Evolutionary conservation across 768 basidiomycete species (phyloP).

Genomic region (Lentinula lateritia): DNA sequence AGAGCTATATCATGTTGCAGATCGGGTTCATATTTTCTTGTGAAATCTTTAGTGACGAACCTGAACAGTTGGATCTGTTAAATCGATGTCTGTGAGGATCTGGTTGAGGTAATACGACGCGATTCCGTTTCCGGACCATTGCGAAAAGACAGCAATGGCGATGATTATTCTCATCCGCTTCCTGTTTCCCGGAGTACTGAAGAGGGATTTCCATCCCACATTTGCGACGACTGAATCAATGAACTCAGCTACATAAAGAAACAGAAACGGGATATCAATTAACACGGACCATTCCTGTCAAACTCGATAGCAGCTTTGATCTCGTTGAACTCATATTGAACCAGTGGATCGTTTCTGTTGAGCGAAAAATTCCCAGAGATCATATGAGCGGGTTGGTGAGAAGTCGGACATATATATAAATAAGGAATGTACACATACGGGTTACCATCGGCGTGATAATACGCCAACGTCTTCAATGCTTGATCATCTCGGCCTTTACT

Average conservation of each 20-base stretch:
- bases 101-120: conserved; percentile 43
- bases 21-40: no score
- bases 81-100: conserved; percentile 29
- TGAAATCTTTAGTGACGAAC: conserved; percentile 8
- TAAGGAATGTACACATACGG: conserved; percentile 30
- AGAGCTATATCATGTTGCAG: conserved; percentile 30
- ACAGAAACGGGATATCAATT: not conserved
- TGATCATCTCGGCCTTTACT: conserved; percentile 35
- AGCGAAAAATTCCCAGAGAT: not conserved
- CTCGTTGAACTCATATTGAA: conserved; percentile 49
- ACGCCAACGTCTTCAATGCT: conserved; percentile 41
- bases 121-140: conserved; percentile 58
- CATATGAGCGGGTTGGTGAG: not conserved
- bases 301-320: conserved; percentile 52
- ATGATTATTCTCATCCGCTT: conserved; percentile 49
- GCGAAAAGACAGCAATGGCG: conserved; percentile 51
- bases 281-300: conserved; percentile 40
- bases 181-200: conserved; percentile 49
- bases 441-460: conserved; percentile 47
- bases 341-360: conserved; percentile 35
- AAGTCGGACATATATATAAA: not conserved
- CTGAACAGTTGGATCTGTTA: conserved; percentile 10
- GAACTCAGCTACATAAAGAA: not conserved
- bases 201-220: conserved; percentile 42
- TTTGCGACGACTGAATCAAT: conserved; percentile 26